phyloP scores from a whole-genome alignment of 2,329 filamentous ascomycete species.

The Botrytis squamosa region DNA sequence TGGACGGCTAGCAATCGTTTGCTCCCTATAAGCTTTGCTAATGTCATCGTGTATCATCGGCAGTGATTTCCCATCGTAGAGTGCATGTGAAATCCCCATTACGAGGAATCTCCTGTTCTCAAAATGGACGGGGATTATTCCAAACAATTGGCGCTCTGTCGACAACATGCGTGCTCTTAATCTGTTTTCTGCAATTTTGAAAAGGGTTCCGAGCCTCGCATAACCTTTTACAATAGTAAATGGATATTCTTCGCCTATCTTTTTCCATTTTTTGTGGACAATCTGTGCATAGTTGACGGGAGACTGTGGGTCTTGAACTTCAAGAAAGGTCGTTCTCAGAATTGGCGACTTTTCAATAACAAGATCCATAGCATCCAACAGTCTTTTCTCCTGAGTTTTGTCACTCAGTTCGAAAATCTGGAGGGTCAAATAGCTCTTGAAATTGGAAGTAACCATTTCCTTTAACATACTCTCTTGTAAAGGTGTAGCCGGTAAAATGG shows the following conservation, averaged over 20 bases:
- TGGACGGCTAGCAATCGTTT: constrained; percentile 43
- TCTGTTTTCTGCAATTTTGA: constrained; percentile 43
- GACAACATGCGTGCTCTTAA: constrained; percentile 43
- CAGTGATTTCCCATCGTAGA: constrained; percentile 89
- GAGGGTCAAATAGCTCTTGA: constrained; percentile 79
- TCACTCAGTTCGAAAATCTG: constrained; percentile 65
- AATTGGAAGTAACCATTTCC: constrained; percentile 75
- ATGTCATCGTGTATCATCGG: constrained; percentile 71
- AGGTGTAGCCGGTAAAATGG: constrained; percentile 72
- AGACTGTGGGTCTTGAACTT: constrained; percentile 60
- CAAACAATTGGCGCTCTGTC: constrained; percentile 26
- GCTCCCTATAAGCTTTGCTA: constrained; percentile 57
- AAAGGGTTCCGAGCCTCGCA: constrained; percentile 37
- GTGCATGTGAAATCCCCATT: constrained; percentile 77
- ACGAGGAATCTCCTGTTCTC: constrained; percentile 46
- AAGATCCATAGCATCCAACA: constrained; percentile 60
- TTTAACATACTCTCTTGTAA: constrained; percentile 85
- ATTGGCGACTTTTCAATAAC: constrained; percentile 66
- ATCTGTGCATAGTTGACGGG: constrained; percentile 57
- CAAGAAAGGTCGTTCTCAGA: constrained; percentile 70
- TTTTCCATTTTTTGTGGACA: constrained; percentile 39
- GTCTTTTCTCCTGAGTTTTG: constrained; percentile 52
- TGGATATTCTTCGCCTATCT: background rate
- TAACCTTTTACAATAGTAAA: background rate
- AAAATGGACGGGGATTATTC: constrained; percentile 51